Evolutionary conservation across 495 filamentous ascomycete species (phyloP), one percentile per base, ranked within the genome.

Genomic region (Aspergillus hancockii): DNA sequence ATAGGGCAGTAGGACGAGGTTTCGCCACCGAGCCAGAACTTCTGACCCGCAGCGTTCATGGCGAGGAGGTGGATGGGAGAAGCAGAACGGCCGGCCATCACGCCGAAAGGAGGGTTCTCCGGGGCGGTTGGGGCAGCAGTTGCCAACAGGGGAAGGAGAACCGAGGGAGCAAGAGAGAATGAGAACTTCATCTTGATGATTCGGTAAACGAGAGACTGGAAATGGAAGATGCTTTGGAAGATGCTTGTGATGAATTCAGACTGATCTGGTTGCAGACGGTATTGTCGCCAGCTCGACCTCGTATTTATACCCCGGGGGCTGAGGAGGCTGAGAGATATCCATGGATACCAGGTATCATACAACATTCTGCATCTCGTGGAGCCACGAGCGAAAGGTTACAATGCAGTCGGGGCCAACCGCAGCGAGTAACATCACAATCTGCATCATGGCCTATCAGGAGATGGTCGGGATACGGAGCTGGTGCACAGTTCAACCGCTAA

Each of bases 1-100:
- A 55, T 12, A 1, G 78, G 78, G 58, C 78, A 80, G 70, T 74
- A 78, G 38, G 74, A 67, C 10, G 71, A 55, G 7, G 78, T 71
- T 3, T 65, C n/a, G 9, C 71, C 74, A 31, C 75, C 75, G 1
- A 80, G 67, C 54, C 61, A 80, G 72, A 80, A 77, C 38, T 65
- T 65, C 36, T 70, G 62, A n/a, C 71, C 70, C 8, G 64, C 64
- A 19, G 76, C 76, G 54, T 73, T 79, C 60, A 80, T 57, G 52
- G 67, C 56, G 8, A 66, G 49, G 59, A 70, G 68, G 63, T 80
- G 76, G 66, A 80, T 72, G 18, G 75, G 74, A 1, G 73, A 77
- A 41, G 56, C 75, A 4, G 76, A 79, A 56, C 72, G 75, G 41
- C 61, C 41, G 57, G 77, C 61, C 69, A 76, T 74, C 34, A 76